These are phyloP conservation scores for Diutina scorzettiae DNA, from an alignment of 1,139 yeast genomes.

Conservation along the genomic window DNA sequence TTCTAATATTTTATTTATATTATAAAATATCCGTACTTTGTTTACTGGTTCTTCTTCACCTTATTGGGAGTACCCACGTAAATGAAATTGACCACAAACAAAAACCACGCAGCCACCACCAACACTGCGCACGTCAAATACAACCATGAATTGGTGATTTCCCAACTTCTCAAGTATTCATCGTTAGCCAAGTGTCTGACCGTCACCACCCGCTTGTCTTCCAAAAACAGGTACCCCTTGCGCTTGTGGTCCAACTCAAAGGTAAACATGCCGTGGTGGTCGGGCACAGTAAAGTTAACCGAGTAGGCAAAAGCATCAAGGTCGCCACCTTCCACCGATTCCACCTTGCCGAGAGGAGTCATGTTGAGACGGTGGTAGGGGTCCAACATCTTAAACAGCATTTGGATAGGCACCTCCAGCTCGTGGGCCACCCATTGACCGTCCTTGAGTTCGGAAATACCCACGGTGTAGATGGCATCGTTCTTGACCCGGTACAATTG, in stretches of 20 bases:
- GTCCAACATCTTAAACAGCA: constrained; percentile 83
- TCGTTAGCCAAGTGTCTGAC: constrained; percentile 93
- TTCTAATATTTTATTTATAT: too few relatives aligned
- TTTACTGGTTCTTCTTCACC: constrained; percentile 1
- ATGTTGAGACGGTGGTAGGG: constrained; percentile 81
- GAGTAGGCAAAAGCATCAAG: constrained; percentile 26
- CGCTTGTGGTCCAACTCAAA: constrained; percentile 72
- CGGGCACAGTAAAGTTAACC: constrained; percentile 62
- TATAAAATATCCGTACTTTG: too few relatives aligned
- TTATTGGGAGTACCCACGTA: constrained; percentile 19
- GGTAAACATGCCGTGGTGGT: constrained; percentile 95
- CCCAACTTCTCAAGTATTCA: constrained; percentile 90
- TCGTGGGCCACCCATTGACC: constrained; percentile 62
- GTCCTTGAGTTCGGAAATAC: constrained; percentile 49
- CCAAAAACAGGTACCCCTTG: constrained; percentile 61
- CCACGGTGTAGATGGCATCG: constrained; percentile 50
- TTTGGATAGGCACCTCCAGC: constrained; percentile 51
- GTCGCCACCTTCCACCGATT: constrained; percentile 27
- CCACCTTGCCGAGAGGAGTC: constrained; percentile 29
- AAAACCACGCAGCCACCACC: constrained; percentile 66
- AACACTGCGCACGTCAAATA: constrained; percentile 61
- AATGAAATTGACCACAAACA: constrained; percentile 59
- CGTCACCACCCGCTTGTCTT: constrained; percentile 60
- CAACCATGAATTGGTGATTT: constrained; percentile 87
- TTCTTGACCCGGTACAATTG: constrained; percentile 64